Conservation (phyloP, 441 rosid species). For the Viola pubescens region DNA sequence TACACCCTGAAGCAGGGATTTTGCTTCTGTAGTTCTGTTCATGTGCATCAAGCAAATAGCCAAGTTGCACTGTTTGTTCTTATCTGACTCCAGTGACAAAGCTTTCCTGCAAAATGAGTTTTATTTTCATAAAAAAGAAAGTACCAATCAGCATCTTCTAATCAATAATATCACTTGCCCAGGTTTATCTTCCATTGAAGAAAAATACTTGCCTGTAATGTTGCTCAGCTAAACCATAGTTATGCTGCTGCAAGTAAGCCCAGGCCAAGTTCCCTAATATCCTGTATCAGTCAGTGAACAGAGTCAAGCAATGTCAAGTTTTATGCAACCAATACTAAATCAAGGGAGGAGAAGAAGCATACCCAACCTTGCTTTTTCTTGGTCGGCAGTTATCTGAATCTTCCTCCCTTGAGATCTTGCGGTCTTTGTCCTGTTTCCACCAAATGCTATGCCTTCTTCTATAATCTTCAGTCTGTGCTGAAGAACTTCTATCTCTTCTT, state of each 20-base stretch:
- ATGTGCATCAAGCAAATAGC: slow-evolving; percentile 70
- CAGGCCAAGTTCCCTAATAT: slow-evolving; percentile 82
- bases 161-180: not conserved
- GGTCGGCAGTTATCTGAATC: slow-evolving; percentile 52
- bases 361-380: slow-evolving; percentile 64
- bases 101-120: slow-evolving; percentile 48
- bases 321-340: not conserved
- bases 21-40: slow-evolving; percentile 66
- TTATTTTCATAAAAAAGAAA: not conserved
- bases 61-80: slow-evolving; percentile 69
- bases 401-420: slow-evolving; percentile 75
- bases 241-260: slow-evolving; percentile 73
- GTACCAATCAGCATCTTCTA: too few species aligned
- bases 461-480: slow-evolving; percentile 49
- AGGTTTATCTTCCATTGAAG: not conserved
- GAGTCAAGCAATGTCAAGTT: slow-evolving; percentile 6
- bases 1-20: slow-evolving; percentile 45
- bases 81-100: slow-evolving; percentile 51
- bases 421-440: slow-evolving; percentile 45
- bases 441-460: slow-evolving; percentile 48
- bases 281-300: slow-evolving; percentile 26
- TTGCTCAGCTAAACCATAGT: slow-evolving; percentile 69
- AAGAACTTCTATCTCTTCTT: slow-evolving; percentile 75
- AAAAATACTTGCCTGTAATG: slow-evolving; percentile 47
- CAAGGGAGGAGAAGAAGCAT: not conserved